Evolutionary conservation across 2,329 filamentous ascomycete genomes (phyloP), one percentile per base, ranked within the genome.

Genomic region (Ophiostoma tasmaniense): DNA sequence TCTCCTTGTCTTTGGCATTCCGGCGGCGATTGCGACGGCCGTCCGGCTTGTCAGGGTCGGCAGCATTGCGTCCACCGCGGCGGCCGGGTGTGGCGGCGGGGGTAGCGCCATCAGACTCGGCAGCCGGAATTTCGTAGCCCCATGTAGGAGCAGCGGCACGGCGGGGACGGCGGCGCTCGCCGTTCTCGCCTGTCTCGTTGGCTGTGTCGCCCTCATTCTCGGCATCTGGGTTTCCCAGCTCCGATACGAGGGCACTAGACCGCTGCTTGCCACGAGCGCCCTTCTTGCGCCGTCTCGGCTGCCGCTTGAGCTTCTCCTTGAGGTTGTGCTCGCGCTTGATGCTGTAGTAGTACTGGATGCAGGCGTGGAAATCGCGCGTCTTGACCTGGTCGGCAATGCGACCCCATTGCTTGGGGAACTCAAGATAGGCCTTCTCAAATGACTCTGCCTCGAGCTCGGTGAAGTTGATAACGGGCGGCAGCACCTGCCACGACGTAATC

Each of bases 331-430:
- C 84, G 79, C 89, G 90, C 79, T 88, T 95, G 76, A 89, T 91
- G 71, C 91, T 83, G 77, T 95, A 95, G 78, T 95, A 95, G 77
- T 93, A 92, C 75, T 92, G 89, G 73, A 95, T 95, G 77, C 90
- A 92, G 64, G 90, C 86, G 72, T 90, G 89, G 77, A 92, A 93
- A 74, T 90, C 88, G 30, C 91, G 87, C 37, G 84, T 82, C 0
- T 85, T 84, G 6, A 94, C 79, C 30, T 83, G 83, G 70, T 90
- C 87, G 5, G 91, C 89, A 70, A 95, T 88, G 73, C 87, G 88
- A 69, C 90, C 90, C 90, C 90, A 95, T 75, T 93, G 90, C 81
- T 95, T 95, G 0, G 90, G 90, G 70, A 85, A 86, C 71, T 92
- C 89, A 66, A 91, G 82, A 74, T 92, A 94, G 13, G 87, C 84